Evolutionary conservation across 371 early-diverging fungal species (phyloP), one percentile per base, ranked within the genome.

Genomic region (Rhizopus delemar): DNA sequence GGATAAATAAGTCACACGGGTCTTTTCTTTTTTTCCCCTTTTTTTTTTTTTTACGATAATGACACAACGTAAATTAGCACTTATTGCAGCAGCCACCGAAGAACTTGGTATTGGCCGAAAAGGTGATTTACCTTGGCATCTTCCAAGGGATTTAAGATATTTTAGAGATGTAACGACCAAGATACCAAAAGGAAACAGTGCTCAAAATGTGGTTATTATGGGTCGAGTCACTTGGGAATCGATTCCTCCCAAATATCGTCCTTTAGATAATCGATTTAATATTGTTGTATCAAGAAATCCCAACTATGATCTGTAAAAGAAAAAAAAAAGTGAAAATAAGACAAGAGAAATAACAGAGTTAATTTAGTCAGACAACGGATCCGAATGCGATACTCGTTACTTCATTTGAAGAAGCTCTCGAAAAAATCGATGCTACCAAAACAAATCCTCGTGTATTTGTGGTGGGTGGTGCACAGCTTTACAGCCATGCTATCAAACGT

Each of bases 151-250:
- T 70, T 88, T 95, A 92, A 78, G 76, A 6, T 93, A 83, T 74
- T 97, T 97, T 63, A 82, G 82, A 49, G 65, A 72, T 12, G 73
- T 91, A 12, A 94, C 97, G 8, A 82, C 77, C 4, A 67, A 63
- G 57, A 61, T 80, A 48, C 76, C 74, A 8, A 53, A 48, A 33
- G 65, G 55, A 13, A 16, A 48, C 5, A 54, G 33, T 11, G 57
- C 46, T 15, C 67, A 73, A 59, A 96, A 96, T 66, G 90, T 87
- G 0, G 89, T 90, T 38, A 87, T 96, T 62, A 92, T 95, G 92
- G 97, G 97, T 16, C 80, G 95, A 48, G 72, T 77, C 31, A 93
- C 93, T 6, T 96, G 94, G 95, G 92, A 92, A 57, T 90, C 92
- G 5, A 89, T 94, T 48, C 97, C 96, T 4, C 57, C 59, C 13